Conservation (phyloP, 2,329 filamentous ascomycete species). For the Neobulgaria alba region DNA sequence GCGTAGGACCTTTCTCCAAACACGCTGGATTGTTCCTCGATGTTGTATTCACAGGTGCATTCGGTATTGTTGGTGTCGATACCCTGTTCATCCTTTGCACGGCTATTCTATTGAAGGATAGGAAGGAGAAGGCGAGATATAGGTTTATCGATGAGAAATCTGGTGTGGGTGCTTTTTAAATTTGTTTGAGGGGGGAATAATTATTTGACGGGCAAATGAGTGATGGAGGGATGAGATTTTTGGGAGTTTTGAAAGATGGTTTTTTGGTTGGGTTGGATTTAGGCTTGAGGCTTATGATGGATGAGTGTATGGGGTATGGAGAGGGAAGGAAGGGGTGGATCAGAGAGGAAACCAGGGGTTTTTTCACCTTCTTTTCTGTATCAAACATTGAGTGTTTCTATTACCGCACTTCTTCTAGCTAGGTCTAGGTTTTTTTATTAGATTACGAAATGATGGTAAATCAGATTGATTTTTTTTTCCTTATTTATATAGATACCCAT, state of each 20-base stretch:
- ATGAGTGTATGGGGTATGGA: no score
- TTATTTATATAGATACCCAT: no score
- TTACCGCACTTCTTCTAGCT: background rate
- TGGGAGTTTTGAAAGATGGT: background rate
- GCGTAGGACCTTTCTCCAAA: slow-evolving; percentile 55
- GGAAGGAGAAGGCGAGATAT: slow-evolving; percentile 72
- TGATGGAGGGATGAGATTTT: background rate
- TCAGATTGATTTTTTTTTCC: no score
- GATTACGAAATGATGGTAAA: no score
- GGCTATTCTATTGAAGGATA: slow-evolving; percentile 70
- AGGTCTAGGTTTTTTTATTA: slow-evolving; percentile 2
- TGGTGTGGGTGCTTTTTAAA: slow-evolving; percentile 43
- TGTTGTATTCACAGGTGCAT: slow-evolving; percentile 68
- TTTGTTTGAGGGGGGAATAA: no score
- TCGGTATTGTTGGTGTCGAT: slow-evolving; percentile 70
- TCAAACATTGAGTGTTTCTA: slow-evolving; percentile 3
- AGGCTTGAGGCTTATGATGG: no score
- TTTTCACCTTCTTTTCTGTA: slow-evolving; percentile 9
- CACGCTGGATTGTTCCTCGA: slow-evolving; percentile 67
- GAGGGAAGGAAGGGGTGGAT: background rate
- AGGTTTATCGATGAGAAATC: slow-evolving; percentile 75
- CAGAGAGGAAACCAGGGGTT: no score
- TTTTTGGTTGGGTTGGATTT: background rate
- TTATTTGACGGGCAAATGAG: background rate
- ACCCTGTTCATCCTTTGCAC: slow-evolving; percentile 60